A percentile compares a stretch with the other conserved stretches of the same genome.
Conservation (phyloP, 176 grass and related monocot genomes). For the Eleusine indica region DNA sequence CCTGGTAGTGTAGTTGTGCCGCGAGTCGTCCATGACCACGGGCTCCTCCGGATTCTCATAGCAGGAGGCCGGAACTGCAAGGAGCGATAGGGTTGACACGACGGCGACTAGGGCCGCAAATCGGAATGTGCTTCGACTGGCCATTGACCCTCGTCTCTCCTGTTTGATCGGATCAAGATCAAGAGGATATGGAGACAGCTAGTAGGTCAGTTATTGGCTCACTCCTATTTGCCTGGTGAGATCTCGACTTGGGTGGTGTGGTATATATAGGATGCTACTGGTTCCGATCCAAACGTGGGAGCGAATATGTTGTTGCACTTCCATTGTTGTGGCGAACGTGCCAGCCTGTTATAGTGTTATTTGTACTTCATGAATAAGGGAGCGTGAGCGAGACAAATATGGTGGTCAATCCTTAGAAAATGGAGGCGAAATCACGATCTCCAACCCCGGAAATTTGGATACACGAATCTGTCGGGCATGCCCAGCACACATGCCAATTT, state of each 20-base stretch:
- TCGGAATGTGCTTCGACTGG: not conserved
- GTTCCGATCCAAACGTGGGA: slow-evolving; percentile 41
- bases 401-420: slow-evolving; percentile 17
- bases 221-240: not conserved
- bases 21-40: not conserved
- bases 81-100: not conserved
- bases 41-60: not conserved
- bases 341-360: not conserved
- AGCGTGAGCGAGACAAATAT: not conserved
- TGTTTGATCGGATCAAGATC: not conserved
- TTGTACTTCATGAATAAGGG: not conserved
- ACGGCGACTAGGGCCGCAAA: not conserved
- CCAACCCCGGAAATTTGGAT: not conserved
- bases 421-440: slow-evolving; percentile 23
- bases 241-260: too few species aligned
- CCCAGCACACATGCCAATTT: not conserved
- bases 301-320: slow-evolving; percentile 31
- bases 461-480: not conserved
- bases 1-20: not conserved
- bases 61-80: slow-evolving; percentile 32
- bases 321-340: slow-evolving; percentile 18
- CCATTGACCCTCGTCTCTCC: not conserved
- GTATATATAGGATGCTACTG: slow-evolving; percentile 33
- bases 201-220: not conserved
- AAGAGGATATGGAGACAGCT: too few species aligned